Percentiles rank a stretch among this genome's conserved stretches.
Conservation (phyloP, 2,329 filamentous ascomycete species). For the Chaetomium globosum region DNA sequence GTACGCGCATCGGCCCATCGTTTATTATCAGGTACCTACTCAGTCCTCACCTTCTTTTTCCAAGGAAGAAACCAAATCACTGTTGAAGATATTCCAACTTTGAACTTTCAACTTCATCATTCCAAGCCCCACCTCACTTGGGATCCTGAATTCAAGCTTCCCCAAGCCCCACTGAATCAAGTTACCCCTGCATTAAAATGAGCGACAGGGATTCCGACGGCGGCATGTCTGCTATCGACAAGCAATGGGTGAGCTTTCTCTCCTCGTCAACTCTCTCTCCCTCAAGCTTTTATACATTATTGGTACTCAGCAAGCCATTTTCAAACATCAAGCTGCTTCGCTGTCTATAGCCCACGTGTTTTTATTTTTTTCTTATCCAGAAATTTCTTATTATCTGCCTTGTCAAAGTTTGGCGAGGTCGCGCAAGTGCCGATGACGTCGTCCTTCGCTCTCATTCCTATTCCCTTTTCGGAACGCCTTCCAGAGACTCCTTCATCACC, state of each 20-base stretch:
- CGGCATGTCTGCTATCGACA: constrained; percentile 38
- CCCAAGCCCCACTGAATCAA: constrained; percentile 1
- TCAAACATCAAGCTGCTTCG: not conserved
- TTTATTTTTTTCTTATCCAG: no score
- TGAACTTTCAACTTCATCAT: not conserved
- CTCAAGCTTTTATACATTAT: not conserved
- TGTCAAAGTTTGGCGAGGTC: not conserved
- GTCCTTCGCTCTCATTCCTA: not conserved
- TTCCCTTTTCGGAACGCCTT: not conserved
- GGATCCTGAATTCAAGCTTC: not conserved
- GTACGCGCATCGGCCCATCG: not conserved
- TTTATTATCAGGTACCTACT: not conserved
- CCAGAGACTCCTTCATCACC: no score
- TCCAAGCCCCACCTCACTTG: no score
- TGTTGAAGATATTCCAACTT: not conserved
- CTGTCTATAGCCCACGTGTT: not conserved
- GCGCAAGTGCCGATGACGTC: constrained; percentile 1
- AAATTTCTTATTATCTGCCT: not conserved
- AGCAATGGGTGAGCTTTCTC: constrained; percentile 32
- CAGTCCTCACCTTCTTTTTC: not conserved
- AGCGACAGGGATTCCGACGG: constrained; percentile 39
- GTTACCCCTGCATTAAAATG: constrained; percentile 34
- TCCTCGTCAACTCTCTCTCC: not conserved
- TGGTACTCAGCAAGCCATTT: not conserved
- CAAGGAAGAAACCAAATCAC: not conserved